Conservation (phyloP, 148 eudicot species). For the Camellia japonica region DNA sequence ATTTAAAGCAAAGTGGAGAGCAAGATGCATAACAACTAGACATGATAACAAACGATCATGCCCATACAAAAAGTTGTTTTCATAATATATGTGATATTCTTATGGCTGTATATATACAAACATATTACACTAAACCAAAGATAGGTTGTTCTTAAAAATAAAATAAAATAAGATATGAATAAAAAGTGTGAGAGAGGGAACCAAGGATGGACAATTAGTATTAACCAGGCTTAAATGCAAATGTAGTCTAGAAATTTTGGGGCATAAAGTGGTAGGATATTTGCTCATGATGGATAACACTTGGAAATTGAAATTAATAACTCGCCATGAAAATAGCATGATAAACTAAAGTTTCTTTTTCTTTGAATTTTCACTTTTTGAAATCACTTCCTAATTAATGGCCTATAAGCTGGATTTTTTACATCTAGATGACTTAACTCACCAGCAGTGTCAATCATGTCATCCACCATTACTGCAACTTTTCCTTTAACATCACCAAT, state of each 20-base stretch:
- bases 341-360: neutral
- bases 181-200: neutral
- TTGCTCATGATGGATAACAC: neutral
- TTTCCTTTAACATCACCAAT: constrained; percentile 97
- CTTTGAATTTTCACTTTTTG: neutral
- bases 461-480: constrained; percentile 97
- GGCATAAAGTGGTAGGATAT: constrained; percentile 4
- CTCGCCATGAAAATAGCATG: neutral
- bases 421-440: constrained; percentile 19
- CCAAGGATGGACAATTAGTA: neutral
- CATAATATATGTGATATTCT: neutral
- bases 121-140: neutral
- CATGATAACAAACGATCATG: neutral
- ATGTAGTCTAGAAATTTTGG: neutral
- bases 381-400: neutral
- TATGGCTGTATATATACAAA: neutral
- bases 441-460: constrained; percentile 99
- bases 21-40: neutral
- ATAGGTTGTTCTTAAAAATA: neutral
- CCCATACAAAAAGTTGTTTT: neutral
- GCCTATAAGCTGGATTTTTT: neutral
- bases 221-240: neutral
- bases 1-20: neutral
- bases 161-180: neutral
- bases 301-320: no score